Percentiles rank a stretch among this genome's conserved stretches.
Evolutionary conservation across 1,284 basidiomycete genomes (phyloP).

Genomic region (Sporisorium graminicola): DNA sequence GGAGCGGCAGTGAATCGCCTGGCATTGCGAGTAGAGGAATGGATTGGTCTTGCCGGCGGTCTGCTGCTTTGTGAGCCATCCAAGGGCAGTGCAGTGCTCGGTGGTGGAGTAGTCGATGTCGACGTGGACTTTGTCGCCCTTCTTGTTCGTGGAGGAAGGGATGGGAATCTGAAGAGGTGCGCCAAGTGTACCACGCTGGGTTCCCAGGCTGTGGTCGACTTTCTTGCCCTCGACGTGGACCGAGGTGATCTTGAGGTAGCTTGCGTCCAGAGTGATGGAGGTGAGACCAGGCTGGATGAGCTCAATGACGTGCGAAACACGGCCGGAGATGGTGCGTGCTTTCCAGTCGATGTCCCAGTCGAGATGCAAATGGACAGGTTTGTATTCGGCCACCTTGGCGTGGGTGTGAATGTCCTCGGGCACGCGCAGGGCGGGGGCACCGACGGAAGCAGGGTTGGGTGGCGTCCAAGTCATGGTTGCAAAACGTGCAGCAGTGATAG

Average conservation of each 20-base stretch:
- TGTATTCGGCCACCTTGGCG: constrained; percentile 59
- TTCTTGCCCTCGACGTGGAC: constrained; percentile 75
- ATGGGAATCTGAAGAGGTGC: constrained; percentile 70
- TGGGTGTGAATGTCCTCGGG: constrained; percentile 63
- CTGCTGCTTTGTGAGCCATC: constrained; percentile 92
- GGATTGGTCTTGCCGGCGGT: constrained; percentile 82
- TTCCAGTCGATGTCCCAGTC: constrained; percentile 88
- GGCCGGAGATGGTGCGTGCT: constrained; percentile 78
- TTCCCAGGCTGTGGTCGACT: constrained; percentile 74
- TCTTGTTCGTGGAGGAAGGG: constrained; percentile 48
- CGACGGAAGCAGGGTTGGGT: constrained; percentile 60
- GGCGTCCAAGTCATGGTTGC: constrained; percentile 58
- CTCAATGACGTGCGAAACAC: constrained; percentile 78
- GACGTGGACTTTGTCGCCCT: constrained; percentile 56
- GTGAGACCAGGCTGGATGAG: constrained; percentile 76
- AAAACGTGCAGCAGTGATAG: not conserved
- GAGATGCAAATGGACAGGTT: constrained; percentile 71
- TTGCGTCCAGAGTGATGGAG: constrained; percentile 83
- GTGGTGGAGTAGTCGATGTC: constrained; percentile 75
- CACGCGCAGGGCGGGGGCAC: constrained; percentile 45
- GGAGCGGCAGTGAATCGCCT: constrained; percentile 74
- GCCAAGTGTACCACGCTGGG: constrained; percentile 70
- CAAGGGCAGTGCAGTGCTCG: constrained; percentile 83
- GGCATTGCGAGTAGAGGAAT: constrained; percentile 93
- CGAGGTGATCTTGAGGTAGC: constrained; percentile 78